These are phyloP conservation scores for Kwoniella sp. DNA, from an alignment of 768 basidiomycete genomes.

Conservation along the genomic window DNA sequence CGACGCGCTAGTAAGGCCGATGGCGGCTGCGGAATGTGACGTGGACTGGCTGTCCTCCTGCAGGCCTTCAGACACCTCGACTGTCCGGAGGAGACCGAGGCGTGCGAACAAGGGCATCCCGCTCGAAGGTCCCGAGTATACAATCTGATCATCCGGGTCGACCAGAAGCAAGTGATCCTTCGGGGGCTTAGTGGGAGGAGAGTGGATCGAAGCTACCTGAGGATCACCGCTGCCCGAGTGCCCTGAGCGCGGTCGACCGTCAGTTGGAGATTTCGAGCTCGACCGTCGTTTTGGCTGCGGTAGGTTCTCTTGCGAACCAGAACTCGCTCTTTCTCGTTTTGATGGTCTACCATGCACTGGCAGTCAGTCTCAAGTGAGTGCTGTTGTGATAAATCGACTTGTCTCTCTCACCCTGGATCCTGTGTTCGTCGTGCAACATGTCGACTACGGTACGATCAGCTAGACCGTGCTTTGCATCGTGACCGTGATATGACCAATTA, in stretches of 20 bases:
- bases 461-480: not conserved
- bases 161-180: slow-evolving; percentile 17
- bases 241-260: not conserved
- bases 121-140: slow-evolving; percentile 15
- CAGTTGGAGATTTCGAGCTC: not conserved
- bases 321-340: slow-evolving; percentile 9
- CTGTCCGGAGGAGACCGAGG: slow-evolving; percentile 16
- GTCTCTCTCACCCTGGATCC: slow-evolving; percentile 9
- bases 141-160: slow-evolving; percentile 22
- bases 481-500: not conserved
- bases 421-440: slow-evolving; percentile 9
- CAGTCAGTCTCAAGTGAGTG: not conserved
- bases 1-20: slow-evolving; percentile 11
- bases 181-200: not conserved
- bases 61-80: slow-evolving; percentile 12
- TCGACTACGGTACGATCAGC: slow-evolving; percentile 1
- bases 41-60: slow-evolving; percentile 5
- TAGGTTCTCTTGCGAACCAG: not conserved
- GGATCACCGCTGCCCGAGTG: not conserved
- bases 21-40: slow-evolving; percentile 9
- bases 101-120: slow-evolving; percentile 18
- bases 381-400: no score
- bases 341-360: slow-evolving; percentile 2
- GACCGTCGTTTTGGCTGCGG: slow-evolving; percentile 7
- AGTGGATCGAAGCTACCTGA: not conserved